Percentiles rank a stretch among this genome's conserved stretches.
phyloP scores from a whole-genome alignment of 768 basidiomycete species.

The Xerocomus potaroensis region DNA sequence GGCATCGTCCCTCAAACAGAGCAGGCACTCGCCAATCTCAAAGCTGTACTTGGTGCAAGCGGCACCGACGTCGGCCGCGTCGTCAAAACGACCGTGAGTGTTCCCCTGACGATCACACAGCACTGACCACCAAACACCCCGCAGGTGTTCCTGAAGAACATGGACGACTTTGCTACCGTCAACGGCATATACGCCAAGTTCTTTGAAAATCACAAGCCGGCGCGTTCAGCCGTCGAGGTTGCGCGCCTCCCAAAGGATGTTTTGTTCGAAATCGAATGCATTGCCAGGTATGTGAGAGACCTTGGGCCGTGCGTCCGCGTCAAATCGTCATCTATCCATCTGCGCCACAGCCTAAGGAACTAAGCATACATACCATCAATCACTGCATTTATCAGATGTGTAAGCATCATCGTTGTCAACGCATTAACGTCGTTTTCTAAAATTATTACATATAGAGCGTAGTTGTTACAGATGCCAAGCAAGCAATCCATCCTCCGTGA shows the following conservation, averaged over 20 bases:
- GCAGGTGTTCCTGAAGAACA: slow-evolving; percentile 90
- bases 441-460: slow-evolving; percentile 1
- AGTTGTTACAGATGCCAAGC: neutral
- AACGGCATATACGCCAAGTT: slow-evolving; percentile 79
- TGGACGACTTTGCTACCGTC: slow-evolving; percentile 84
- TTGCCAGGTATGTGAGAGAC: slow-evolving; percentile 56
- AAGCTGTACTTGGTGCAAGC: slow-evolving; percentile 76
- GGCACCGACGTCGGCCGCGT: slow-evolving; percentile 77
- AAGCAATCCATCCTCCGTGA: neutral
- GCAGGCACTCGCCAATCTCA: slow-evolving; percentile 85
- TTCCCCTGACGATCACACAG: too few species aligned
- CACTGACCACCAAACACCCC: too few species aligned
- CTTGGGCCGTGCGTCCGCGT: too few species aligned
- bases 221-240: slow-evolving; percentile 89
- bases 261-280: slow-evolving; percentile 87
- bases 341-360: too few species aligned
- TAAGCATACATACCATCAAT: too few species aligned
- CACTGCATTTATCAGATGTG: neutral
- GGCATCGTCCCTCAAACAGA: slow-evolving; percentile 46
- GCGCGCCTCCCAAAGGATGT: slow-evolving; percentile 86
- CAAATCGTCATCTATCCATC: too few species aligned
- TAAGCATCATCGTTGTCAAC: neutral
- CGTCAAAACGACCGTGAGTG: slow-evolving; percentile 84
- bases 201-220: slow-evolving; percentile 91
- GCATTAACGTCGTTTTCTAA: neutral